These are phyloP conservation scores for Globisporangium spiculum DNA, from an alignment of 352 stramenopile genomes.

Conservation along the genomic window DNA sequence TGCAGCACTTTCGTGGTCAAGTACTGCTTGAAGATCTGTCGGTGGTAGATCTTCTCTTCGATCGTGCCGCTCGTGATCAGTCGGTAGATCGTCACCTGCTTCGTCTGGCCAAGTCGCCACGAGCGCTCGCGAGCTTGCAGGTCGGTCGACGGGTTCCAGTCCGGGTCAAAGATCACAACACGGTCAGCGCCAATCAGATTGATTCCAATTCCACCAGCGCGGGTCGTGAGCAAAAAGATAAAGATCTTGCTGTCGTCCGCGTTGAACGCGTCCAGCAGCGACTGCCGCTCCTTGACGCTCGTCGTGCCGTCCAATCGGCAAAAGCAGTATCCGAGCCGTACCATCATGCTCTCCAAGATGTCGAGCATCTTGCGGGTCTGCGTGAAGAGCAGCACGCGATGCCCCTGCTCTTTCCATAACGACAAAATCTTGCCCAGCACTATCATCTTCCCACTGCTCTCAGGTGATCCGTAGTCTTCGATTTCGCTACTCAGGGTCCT, in stretches of 20 bases:
- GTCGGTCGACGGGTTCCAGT: constrained; percentile 99
- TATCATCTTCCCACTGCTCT: constrained; percentile 95
- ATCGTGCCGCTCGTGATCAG: constrained; percentile 98
- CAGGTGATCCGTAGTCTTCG: constrained; percentile 38
- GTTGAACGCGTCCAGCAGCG: constrained; percentile 97
- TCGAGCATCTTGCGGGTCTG: constrained; percentile 97
- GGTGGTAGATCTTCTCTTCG: constrained; percentile 99
- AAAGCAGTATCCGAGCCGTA: constrained; percentile 85
- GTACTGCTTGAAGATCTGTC: constrained; percentile 99
- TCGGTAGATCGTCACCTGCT: constrained; percentile 84
- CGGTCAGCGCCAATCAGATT: constrained; percentile 95
- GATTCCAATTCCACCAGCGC: constrained; percentile 96
- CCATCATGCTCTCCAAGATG: constrained; percentile 94
- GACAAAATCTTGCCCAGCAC: constrained; percentile 95
- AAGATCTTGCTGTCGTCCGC: constrained; percentile 69
- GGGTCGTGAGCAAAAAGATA: constrained; percentile 79
- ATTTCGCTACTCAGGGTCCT: neutral
- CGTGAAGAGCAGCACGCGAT: constrained; percentile 97
- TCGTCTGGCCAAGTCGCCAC: constrained; percentile 92
- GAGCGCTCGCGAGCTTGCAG: constrained; percentile 96
- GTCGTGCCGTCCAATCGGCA: constrained; percentile 97
- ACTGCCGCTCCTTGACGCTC: constrained; percentile 90
- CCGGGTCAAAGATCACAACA: constrained; percentile 98
- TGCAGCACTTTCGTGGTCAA: constrained; percentile 96
- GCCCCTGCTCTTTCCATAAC: constrained; percentile 93